Conservation (phyloP, 768 basidiomycete species). For the Rhizopogon rudus region DNA sequence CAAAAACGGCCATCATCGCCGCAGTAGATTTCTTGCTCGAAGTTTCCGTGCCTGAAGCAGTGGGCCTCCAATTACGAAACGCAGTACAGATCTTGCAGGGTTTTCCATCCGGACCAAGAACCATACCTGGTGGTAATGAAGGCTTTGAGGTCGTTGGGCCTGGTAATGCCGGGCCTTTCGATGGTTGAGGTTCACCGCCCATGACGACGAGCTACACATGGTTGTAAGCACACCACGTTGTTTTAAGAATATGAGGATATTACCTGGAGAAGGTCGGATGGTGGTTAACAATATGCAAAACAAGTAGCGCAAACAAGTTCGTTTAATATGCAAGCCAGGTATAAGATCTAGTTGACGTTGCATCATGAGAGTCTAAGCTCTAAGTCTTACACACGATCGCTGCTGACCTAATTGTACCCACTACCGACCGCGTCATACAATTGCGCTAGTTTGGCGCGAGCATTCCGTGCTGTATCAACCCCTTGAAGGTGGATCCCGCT, state of each 20-base stretch:
- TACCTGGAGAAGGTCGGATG: background rate
- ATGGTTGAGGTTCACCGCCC: background rate
- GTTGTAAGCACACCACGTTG: background rate
- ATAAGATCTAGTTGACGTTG: too few species aligned
- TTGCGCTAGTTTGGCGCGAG: too few species aligned
- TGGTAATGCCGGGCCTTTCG: background rate
- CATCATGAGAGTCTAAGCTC: too few species aligned
- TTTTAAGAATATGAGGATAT: background rate
- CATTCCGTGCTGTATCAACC: too few species aligned
- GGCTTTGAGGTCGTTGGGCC: constrained; percentile 10
- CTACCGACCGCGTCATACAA: too few species aligned
- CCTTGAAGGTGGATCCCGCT: too few species aligned
- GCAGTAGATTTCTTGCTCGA: constrained; percentile 23
- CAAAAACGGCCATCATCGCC: constrained; percentile 29
- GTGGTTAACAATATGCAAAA: too few species aligned
- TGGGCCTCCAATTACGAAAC: constrained; percentile 65
- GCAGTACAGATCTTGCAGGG: constrained; percentile 91
- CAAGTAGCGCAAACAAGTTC: too few species aligned
- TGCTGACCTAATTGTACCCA: too few species aligned
- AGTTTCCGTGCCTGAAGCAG: constrained; percentile 22
- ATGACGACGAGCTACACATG: background rate
- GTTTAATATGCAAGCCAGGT: too few species aligned
- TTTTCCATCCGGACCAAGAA: constrained; percentile 90
- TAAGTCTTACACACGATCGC: too few species aligned
- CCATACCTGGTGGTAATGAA: constrained; percentile 72